These are phyloP conservation scores for Emergomyces orientalis DNA, from an alignment of 2,329 filamentous ascomycete genomes.

Conservation along the genomic window DNA sequence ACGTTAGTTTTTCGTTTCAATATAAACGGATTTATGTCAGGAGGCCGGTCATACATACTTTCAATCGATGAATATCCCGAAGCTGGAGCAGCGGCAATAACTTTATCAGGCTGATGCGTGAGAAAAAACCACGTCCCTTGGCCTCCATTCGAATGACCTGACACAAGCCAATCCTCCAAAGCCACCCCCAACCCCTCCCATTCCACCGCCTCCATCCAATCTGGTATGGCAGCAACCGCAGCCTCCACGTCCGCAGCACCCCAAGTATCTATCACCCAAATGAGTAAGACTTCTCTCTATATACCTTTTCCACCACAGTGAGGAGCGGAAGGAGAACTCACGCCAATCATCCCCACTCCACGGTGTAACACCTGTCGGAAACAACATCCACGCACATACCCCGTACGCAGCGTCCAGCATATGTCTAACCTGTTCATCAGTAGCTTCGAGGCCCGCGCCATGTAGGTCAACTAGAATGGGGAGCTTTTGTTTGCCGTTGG, in stretches of 20 bases:
- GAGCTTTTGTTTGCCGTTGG: conserved; percentile 20
- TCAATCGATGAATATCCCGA: conserved; percentile 52
- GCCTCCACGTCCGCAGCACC: conserved; percentile 48
- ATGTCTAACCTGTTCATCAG: conserved; percentile 38
- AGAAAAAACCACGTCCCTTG: conserved; percentile 51
- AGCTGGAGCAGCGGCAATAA: conserved; percentile 48
- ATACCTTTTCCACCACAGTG: background rate
- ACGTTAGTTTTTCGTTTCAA: background rate
- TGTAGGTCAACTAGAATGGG: conserved; percentile 47
- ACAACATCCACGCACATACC: conserved; percentile 47
- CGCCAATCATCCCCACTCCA: conserved; percentile 56
- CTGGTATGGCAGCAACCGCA: conserved; percentile 40
- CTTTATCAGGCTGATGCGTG: conserved; percentile 48
- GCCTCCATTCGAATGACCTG: conserved; percentile 52
- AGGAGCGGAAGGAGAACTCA: conserved; percentile 22
- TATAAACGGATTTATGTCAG: conserved; percentile 1
- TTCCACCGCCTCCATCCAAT: conserved; percentile 41
- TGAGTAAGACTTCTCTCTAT: background rate
- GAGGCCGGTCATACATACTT: conserved; percentile 18
- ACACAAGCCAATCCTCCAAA: conserved; percentile 42
- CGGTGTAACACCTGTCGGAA: conserved; percentile 48
- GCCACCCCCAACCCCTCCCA: conserved; percentile 44
- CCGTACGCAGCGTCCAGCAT: conserved; percentile 43
- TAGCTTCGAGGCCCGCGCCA: conserved; percentile 49
- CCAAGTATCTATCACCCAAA: conserved; percentile 37